These are phyloP conservation scores for Marasmius sp. DNA, from an alignment of 1,284 basidiomycete species.

Conservation along the genomic window DNA sequence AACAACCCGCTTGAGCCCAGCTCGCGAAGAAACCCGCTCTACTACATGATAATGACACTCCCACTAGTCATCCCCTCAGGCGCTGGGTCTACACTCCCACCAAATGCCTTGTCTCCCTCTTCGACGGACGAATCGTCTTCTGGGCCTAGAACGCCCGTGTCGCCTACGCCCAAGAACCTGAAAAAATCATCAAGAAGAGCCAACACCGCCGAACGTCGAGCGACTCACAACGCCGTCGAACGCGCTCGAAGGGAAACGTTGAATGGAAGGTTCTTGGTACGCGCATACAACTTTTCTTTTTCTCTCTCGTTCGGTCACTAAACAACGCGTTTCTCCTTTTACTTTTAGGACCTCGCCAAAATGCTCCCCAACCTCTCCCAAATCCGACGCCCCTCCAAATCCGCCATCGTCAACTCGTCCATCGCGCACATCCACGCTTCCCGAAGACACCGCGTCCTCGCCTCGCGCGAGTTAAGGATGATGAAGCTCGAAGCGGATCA, in stretches of 20 bases:
- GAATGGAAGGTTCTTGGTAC: conserved; percentile 84
- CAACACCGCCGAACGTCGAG: conserved; percentile 91
- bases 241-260: conserved; percentile 88
- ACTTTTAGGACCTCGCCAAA: conserved; percentile 75
- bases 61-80: conserved; percentile 33
- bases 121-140: conserved; percentile 8
- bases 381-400: conserved; percentile 91
- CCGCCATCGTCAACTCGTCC: conserved; percentile 92
- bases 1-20: conserved; percentile 63
- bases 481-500: conserved; percentile 78
- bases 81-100: background rate
- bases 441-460: conserved; percentile 75
- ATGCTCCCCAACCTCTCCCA: conserved; percentile 89
- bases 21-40: conserved; percentile 46
- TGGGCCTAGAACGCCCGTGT: conserved; percentile 8
- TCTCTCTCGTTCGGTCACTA: conserved; percentile 2
- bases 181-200: conserved; percentile 80
- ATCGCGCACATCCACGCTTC: conserved; percentile 84
- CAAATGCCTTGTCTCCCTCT: conserved; percentile 3
- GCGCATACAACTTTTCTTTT: conserved; percentile 26
- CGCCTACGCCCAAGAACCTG: conserved; percentile 36
- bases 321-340: conserved; percentile 5
- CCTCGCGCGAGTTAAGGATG: conserved; percentile 73
- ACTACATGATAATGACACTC: conserved; percentile 39
- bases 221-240: conserved; percentile 94